Base-by-base conservation (phyloP, 176 grass and related monocot species). In the Pharus latifolius region DNA sequence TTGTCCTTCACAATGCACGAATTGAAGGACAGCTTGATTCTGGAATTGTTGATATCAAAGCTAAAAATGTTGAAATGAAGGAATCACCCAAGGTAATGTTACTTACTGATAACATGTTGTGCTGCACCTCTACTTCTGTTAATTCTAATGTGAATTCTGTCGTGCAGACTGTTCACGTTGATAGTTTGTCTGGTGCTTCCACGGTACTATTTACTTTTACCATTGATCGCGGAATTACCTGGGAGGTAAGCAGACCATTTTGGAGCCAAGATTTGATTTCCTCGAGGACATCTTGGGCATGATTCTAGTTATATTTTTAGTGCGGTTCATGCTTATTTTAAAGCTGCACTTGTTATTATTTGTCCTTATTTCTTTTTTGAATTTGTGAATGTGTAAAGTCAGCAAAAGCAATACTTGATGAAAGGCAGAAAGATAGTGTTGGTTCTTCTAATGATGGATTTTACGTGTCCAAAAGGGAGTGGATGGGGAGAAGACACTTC, bases 31-130 rank as follows among this genome's bases (percentile, higher is more conserved):
- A 99, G 61, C 69, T 94, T 61, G 95, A 99, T 77, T 99, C 90
- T 65, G 95, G 95, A 73, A 99, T 99, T 56, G 90, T 99, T 79
- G 90, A 99, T 88, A 99, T 99, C 41, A 99, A 81, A 78, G 90
- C 84, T 74, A 94, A 88, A 14, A 88, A 82, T 63, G 84, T 99
- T 83, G 84, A 99, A 88, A 74, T 94, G 82, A 83, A 79, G 73
- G 84, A 81, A 70, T 69, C 74, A 48, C 95, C 95, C 14, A 99
- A 87, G 76, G 95, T 91, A 82, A 51, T 67, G 30, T 70, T 57
- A 71, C 18, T 24, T 48, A 67, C 24, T 69, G 34, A 69, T 68
- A 26, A 18, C 42, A 27, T 48, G 77, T 82, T 26, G 15, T 66
- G 34, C 76, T 14, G 28, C 14, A 67, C 54, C 26, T 79, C 11